Evolutionary conservation across 75 land plant genomes (phyloP).

Genomic region (Selaginella tamariscina): DNA sequence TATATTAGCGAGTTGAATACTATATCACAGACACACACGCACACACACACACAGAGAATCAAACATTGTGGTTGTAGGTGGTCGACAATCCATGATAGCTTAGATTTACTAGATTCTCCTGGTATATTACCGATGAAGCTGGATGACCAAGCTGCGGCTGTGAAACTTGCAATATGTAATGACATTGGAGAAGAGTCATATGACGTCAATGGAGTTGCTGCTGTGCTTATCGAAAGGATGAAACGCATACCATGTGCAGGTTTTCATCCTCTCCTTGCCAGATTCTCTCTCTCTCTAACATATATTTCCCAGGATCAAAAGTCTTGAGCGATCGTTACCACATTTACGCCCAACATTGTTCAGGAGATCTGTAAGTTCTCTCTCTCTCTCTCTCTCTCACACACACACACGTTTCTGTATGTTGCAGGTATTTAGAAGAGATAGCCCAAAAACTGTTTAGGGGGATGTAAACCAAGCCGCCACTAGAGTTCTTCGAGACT

Average conservation of each 20-base stretch:
- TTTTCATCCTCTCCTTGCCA: too few species aligned
- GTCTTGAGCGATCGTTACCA: conserved; percentile 58
- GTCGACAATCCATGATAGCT: conserved; percentile 78
- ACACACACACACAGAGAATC: too few species aligned
- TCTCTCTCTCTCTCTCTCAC: background rate
- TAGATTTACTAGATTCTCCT: conserved; percentile 87
- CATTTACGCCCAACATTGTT: conserved; percentile 37
- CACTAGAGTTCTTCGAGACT: conserved; percentile 62
- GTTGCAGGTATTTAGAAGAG: conserved; percentile 56
- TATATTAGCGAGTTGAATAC: too few species aligned
- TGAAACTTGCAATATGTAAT: conserved; percentile 87
- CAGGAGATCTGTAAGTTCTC: conserved; percentile 54
- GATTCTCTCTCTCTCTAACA: background rate
- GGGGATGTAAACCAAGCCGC: conserved; percentile 88
- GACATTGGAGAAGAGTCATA: conserved; percentile 95
- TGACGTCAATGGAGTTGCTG: conserved; percentile 70
- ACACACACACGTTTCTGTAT: background rate
- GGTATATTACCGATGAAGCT: conserved; percentile 88
- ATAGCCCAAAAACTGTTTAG: conserved; percentile 52
- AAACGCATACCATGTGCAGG: conserved; percentile 57
- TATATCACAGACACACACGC: too few species aligned
- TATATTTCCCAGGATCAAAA: conserved; percentile 32
- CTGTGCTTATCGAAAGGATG: conserved; percentile 69
- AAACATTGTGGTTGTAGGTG: too few species aligned
- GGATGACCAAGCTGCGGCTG: conserved; percentile 76